Base-by-base conservation (phyloP, 2,329 filamentous ascomycete species). In the Penicillium brasilianum region DNA sequence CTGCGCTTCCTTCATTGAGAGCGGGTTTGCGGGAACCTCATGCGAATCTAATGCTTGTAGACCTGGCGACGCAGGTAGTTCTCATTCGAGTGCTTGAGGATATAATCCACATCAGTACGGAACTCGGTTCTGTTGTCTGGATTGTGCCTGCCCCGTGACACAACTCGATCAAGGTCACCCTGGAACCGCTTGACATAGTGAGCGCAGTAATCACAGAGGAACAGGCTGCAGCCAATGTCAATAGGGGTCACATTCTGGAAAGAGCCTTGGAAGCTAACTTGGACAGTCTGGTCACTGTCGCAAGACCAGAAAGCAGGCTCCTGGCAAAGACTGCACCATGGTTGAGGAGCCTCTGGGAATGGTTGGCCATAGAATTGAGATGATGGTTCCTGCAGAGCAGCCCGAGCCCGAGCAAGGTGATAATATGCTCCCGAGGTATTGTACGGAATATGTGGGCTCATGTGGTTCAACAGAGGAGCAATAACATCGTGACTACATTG, bases 321-420 rank as follows among this genome's bases (percentile, higher is more conserved):
- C 2, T 74, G 73, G 55, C 81, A 83, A 1, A 83, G 51, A 4
- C 71, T 70, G 62, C 81, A 83, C 76, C 77, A 81, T 6, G 64
- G 18, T 13, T 68, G 59, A 32, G 59, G 43, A 28, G 72, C 61
- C 28, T 52, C 13, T 10, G 59, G 44, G 11, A 57, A 49, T 8
- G 32, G 13, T 4, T 49, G 30, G 1, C 57, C 57, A 11, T 55
- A 39, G 7, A n/a, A 16, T 1, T 2, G 28, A 3, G 50, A 57
- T 8, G 13, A 2, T 7, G 54, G 39, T 1, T 60, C 20, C 11
- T 48, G 43, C 11, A 65, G 22, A 14, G 22, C 36, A 3, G 39
- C 13, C 9, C 14, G 16, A 18, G 62, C 62, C 28, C 20, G 8
- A 1, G 14, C 8, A 4, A 76, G 57, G 36, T 66, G 68, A 6